Base-by-base conservation (phyloP, 495 filamentous ascomycete species). In the Aspergillus ostianus region DNA sequence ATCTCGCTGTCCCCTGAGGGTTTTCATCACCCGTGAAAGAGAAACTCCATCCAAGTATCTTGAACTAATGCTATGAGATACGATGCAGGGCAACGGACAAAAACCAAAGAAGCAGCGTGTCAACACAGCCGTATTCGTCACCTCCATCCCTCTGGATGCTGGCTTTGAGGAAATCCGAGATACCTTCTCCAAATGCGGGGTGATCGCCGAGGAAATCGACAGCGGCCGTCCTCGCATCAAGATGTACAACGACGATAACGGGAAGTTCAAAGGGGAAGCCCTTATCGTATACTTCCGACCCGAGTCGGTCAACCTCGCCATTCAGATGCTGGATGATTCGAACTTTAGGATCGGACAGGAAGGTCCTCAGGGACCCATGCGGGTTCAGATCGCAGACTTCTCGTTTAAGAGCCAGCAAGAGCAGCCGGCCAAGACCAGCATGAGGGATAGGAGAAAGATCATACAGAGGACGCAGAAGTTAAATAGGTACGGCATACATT, bases 151-250 rank as follows among this genome's bases (percentile, higher is more conserved):
- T 1, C 73, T 78, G 18, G 90, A 98, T 66, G 87, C 82, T 19
- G 86, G 86, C 0, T 78, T 87, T 20, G 86, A 92, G 8, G 95
- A 99, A 71, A 85, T 98, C 21, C 80, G 84, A 57, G 81, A 90
- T 13, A 81, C 89, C 26, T 99, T 99, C 79, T 90, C 87, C 51
- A 84, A 86, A 61, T 96, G 85, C 71, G 95, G 95, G 51, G 88
- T 98, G 63, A 96, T 98, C 62, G 92, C 93, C 49, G 90, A 96
- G 74, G 90, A 93, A 71, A 92, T 94, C 62, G 94, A 98, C 66
- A 87, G 81, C 61, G 88, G 90, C 53, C 82, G 84, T 41, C 90
- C 89, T 15, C 89, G 95, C 48, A 90, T 99, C 75, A 97, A 96
- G 76, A 85, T 99, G 71, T 98, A 99, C 74, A 85, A 77, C 7